Evolutionary conservation across 352 stramenopile genomes (phyloP).

Genomic region (Phytophthora podocarpi): DNA sequence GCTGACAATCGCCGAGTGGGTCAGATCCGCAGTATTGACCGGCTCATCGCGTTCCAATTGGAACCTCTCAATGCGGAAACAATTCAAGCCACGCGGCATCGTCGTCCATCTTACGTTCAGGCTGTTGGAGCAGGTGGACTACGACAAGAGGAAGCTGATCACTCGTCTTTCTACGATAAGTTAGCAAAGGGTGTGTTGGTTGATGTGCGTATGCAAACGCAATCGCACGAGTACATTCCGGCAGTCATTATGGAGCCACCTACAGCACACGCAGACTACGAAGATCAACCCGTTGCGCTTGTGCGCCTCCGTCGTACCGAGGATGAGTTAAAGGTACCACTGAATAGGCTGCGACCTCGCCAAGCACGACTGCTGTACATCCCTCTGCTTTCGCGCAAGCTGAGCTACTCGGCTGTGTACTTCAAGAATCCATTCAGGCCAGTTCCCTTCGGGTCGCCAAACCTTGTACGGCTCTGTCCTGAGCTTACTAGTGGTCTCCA

Average conservation of each 20-base stretch:
- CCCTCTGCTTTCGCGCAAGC: slow-evolving; percentile 80
- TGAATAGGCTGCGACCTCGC: slow-evolving; percentile 66
- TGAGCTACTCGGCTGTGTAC: slow-evolving; percentile 88
- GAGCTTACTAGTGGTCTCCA: slow-evolving; percentile 80
- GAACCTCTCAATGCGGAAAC: slow-evolving; percentile 73
- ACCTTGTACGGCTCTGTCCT: slow-evolving; percentile 87
- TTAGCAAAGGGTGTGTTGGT: slow-evolving; percentile 67
- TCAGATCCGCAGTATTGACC: slow-evolving; percentile 88
- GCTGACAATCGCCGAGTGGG: slow-evolving; percentile 82
- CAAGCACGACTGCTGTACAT: slow-evolving; percentile 82
- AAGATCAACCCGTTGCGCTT: slow-evolving; percentile 57
- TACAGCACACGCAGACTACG: slow-evolving; percentile 31
- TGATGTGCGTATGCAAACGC: slow-evolving; percentile 70
- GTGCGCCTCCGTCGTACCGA: slow-evolving; percentile 73
- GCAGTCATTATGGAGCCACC: slow-evolving; percentile 62
- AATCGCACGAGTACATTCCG: slow-evolving; percentile 77
- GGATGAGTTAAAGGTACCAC: slow-evolving; percentile 74
- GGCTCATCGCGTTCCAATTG: slow-evolving; percentile 86
- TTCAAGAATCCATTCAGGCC: slow-evolving; percentile 91
- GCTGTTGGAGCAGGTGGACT: slow-evolving; percentile 24
- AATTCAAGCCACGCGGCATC: slow-evolving; percentile 73
- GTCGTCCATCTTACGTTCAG: slow-evolving; percentile 76
- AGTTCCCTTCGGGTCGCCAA: slow-evolving; percentile 84
- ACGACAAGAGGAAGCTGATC: slow-evolving; percentile 51
- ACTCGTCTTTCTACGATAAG: slow-evolving; percentile 59